phyloP scores from a whole-genome alignment of 805 yeast species.

The Debaryomyces castellii region DNA sequence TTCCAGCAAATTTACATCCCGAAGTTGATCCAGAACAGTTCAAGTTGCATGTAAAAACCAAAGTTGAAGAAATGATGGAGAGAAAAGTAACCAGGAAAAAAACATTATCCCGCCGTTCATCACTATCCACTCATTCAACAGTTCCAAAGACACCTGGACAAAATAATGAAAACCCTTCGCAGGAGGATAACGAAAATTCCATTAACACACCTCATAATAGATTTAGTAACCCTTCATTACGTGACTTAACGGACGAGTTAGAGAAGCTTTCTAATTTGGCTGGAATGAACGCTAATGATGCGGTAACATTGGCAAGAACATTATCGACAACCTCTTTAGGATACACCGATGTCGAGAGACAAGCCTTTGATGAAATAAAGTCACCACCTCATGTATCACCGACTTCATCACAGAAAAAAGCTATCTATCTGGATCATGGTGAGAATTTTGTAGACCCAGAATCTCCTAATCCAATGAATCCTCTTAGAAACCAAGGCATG shows the following conservation, averaged over 20 bases:
- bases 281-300: constrained; percentile 76
- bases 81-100: constrained; percentile 29
- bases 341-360: constrained; percentile 49
- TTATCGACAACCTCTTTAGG: constrained; percentile 70
- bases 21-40: constrained; percentile 91
- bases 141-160: not conserved
- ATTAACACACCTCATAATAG: constrained; percentile 12
- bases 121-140: constrained; percentile 12
- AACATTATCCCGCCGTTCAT: constrained; percentile 23
- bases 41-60: constrained; percentile 60
- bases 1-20: constrained; percentile 93
- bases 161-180: not conserved
- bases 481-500: not conserved
- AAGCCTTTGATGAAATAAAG: constrained; percentile 36
- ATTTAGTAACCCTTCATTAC: constrained; percentile 58
- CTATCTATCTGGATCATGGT: not conserved
- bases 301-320: constrained; percentile 78
- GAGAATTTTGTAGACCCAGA: constrained; percentile 3
- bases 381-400: constrained; percentile 20
- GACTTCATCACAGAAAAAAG: not conserved
- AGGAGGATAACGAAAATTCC: not conserved
- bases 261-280: constrained; percentile 73
- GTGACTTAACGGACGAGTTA: constrained; percentile 72
- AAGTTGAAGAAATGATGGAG: constrained; percentile 52
- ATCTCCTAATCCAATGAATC: constrained; percentile 8